phyloP scores from a whole-genome alignment of 2,329 filamentous ascomycete species.

The Clarireedia monteithiana region DNA sequence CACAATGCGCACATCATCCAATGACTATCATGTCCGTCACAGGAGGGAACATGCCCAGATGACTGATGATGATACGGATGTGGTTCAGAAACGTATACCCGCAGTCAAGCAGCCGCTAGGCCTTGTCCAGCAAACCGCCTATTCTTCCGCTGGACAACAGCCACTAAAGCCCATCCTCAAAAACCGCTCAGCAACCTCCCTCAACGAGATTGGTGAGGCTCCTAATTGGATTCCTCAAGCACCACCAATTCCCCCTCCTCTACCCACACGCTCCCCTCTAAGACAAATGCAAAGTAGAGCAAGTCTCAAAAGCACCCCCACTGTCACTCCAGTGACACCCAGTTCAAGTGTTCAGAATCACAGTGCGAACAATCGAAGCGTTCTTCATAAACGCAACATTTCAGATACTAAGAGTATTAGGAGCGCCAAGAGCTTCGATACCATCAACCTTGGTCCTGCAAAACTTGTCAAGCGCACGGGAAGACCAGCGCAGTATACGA shows the following conservation, averaged over 20 bases:
- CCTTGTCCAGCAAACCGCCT: conserved; percentile 14
- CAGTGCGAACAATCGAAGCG: conserved; percentile 14
- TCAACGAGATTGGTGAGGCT: conserved; percentile 14
- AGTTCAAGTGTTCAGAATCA: conserved; percentile 11
- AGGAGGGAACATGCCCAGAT: conserved; percentile 45
- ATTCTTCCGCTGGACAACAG: conserved; percentile 3
- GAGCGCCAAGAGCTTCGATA: conserved; percentile 18
- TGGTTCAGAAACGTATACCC: conserved; percentile 9
- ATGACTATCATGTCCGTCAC: conserved; percentile 32
- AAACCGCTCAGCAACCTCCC: conserved; percentile 19
- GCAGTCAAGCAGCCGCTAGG: conserved; percentile 21
- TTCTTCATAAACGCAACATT: conserved; percentile 20
- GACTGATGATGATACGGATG: conserved; percentile 31
- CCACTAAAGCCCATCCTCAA: conserved; percentile 24
- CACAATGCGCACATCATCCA: conserved; percentile 25
- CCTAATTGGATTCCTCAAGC: neutral
- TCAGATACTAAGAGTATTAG: conserved; percentile 18
- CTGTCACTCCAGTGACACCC: conserved; percentile 10
- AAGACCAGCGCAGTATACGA: conserved; percentile 6
- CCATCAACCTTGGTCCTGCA: conserved; percentile 10
- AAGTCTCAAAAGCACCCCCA: conserved; percentile 14
- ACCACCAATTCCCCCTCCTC: conserved; percentile 16
- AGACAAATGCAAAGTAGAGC: conserved; percentile 17
- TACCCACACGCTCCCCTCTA: conserved; percentile 17
- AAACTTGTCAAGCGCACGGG: conserved; percentile 22